Evolutionary conservation across 441 rosid species (phyloP).

Genomic region (Manihot esculenta): DNA sequence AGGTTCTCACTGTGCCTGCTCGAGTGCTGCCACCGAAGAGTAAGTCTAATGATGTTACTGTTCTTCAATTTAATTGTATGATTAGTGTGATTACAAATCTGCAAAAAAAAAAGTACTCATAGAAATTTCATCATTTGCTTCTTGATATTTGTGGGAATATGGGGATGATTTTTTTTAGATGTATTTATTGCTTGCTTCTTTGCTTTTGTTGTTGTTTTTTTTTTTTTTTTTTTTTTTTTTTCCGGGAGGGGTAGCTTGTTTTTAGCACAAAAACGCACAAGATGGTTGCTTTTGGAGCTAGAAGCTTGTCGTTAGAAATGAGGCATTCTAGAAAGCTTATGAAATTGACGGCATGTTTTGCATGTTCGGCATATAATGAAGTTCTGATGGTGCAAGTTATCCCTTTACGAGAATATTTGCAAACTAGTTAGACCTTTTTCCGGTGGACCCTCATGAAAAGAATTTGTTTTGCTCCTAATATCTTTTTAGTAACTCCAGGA

Average conservation of each 20-base stretch:
- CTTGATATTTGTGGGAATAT: background rate
- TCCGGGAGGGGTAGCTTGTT: background rate
- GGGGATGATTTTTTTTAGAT: background rate
- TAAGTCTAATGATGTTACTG: conserved; percentile 27
- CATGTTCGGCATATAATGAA: background rate
- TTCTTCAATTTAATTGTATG: background rate
- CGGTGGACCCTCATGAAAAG: background rate
- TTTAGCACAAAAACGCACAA: background rate
- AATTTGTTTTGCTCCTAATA: background rate
- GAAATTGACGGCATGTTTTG: background rate
- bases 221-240: background rate
- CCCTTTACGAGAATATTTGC: background rate
- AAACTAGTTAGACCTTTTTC: background rate
- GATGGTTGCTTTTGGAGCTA: background rate
- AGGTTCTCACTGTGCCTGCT: conserved; percentile 44
- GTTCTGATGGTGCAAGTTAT: conserved; percentile 8
- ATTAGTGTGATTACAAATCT: background rate
- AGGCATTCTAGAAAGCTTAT: conserved; percentile 1
- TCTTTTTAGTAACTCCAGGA: background rate
- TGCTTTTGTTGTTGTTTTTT: no score
- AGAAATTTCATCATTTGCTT: background rate
- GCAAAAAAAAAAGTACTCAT: background rate
- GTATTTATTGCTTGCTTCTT: conserved; percentile 1
- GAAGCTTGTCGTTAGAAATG: background rate
- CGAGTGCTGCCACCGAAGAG: conserved; percentile 74